Percentiles rank a stretch among this genome's conserved stretches.
Conservation (phyloP, 129 eudicot species). For the Daucus carota region DNA sequence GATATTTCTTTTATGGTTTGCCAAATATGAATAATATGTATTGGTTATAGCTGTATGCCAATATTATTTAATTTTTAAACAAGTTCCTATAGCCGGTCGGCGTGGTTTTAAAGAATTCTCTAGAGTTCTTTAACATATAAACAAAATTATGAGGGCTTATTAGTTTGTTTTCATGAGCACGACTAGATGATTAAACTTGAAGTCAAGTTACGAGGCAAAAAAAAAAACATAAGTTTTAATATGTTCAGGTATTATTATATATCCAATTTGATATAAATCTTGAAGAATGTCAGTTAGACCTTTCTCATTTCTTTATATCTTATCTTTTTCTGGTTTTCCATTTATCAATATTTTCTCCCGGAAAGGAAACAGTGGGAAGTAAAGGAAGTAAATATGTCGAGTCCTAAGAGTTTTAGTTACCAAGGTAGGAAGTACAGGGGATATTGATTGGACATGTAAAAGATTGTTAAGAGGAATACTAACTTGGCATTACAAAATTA, state of each 20-base stretch:
- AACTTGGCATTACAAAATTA: background rate
- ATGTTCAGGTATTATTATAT: background rate
- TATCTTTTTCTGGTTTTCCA: background rate
- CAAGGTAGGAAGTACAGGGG: background rate
- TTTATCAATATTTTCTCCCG: background rate
- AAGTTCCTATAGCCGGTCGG: background rate
- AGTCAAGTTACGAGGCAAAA: background rate
- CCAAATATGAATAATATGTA: background rate
- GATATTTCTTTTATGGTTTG: background rate
- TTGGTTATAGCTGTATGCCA: background rate
- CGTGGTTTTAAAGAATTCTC: background rate
- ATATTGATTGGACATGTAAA: background rate
- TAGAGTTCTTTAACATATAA: background rate
- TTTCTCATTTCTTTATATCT: background rate
- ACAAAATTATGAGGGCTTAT: no score
- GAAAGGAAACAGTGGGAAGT: background rate
- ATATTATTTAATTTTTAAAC: background rate
- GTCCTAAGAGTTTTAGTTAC: background rate
- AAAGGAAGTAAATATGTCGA: background rate
- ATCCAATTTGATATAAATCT: background rate
- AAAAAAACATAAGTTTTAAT: background rate
- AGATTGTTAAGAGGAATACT: background rate
- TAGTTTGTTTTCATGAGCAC: background rate
- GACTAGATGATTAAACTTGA: background rate
- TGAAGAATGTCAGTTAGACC: background rate